Evolutionary conservation across 176 grass and related monocot genomes (phyloP), one percentile per base, ranked within the genome.

Genomic region (sorghum (Sorghum bicolor)): DNA sequence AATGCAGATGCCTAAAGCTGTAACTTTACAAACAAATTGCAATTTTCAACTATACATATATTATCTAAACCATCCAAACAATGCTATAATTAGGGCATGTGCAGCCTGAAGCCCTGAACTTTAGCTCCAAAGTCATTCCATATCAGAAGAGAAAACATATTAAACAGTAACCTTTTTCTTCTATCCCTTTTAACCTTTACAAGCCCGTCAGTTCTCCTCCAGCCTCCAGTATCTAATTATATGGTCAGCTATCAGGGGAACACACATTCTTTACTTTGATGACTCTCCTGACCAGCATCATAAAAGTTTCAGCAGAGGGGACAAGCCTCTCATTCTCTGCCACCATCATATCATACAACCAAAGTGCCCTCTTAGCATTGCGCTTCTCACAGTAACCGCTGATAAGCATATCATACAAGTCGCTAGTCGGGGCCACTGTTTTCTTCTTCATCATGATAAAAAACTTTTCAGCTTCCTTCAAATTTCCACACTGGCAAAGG

Each of bases 401-500:
- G 32, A 95, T 98, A 58, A 98, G 48, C 15, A 75, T 29, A 63
- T 92, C 82, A 24, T 90, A 85, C 31, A 92, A 69, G 26, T 74
- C 88, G 62, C 77, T 64, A 47, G 74, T 67, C 28, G 83, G 85
- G 67, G 28, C 62, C 32, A 78, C 60, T 32, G 7, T 52, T 79
- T 94, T 95, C 79, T 52, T 86, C 68, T 88, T 66, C 77, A 91
- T 60, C 60, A 85, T 52, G 2, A 19, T 50, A 40, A 98, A 34
- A 41, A 95, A 81, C 60, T 95, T 98, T 10, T 95, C 91, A 76
- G 87, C 96, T 87, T 98, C 85, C 58, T 75, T 91, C 64, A 86
- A 60, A 66, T 85, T 84, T 38, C 91, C 92, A 75, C 93, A 92
- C 5, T 11, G 29, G 52, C 96, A 98, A n/a, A 98, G 83, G 32